A percentile compares a stretch with the other conserved stretches of the same genome.
These are phyloP conservation scores for Mycena olivaceomarginata DNA, from an alignment of 768 basidiomycete genomes.

Conservation along the genomic window DNA sequence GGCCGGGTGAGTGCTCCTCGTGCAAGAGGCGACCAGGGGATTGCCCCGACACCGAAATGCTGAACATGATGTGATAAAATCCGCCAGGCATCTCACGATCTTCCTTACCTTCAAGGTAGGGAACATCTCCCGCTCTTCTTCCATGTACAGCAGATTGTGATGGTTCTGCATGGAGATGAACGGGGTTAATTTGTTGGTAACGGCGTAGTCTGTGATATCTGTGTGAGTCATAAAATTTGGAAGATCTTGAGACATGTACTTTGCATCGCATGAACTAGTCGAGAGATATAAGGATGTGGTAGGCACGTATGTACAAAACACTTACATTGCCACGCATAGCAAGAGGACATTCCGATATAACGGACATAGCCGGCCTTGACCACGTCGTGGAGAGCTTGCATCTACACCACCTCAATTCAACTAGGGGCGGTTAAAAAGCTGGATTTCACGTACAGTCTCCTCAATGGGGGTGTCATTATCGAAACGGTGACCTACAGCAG, in stretches of 20 bases:
- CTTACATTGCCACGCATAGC: conserved; percentile 73
- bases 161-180: conserved; percentile 86
- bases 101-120: conserved; percentile 69
- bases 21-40: conserved; percentile 78
- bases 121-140: conserved; percentile 81
- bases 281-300: conserved; percentile 1
- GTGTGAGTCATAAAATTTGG: conserved; percentile 54
- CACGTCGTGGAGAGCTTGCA: conserved; percentile 82
- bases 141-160: conserved; percentile 76
- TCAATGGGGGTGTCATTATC: conserved; percentile 76
- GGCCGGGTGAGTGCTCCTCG: conserved; percentile 69
- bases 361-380: conserved; percentile 78
- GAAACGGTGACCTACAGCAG: conserved; percentile 69
- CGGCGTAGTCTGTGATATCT: conserved; percentile 62
- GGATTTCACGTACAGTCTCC: conserved; percentile 63
- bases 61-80: conserved; percentile 35
- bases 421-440: background rate
- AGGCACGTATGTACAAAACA: conserved; percentile 7
- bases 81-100: background rate
- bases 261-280: conserved; percentile 73
- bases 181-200: conserved; percentile 72
- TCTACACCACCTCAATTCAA: conserved; percentile 54
- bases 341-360: conserved; percentile 77
- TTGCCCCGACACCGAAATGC: conserved; percentile 72
- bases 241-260: conserved; percentile 53